Evolutionary conservation across 495 filamentous ascomycete genomes (phyloP).

Genomic region (Aspergillus biplanus): DNA sequence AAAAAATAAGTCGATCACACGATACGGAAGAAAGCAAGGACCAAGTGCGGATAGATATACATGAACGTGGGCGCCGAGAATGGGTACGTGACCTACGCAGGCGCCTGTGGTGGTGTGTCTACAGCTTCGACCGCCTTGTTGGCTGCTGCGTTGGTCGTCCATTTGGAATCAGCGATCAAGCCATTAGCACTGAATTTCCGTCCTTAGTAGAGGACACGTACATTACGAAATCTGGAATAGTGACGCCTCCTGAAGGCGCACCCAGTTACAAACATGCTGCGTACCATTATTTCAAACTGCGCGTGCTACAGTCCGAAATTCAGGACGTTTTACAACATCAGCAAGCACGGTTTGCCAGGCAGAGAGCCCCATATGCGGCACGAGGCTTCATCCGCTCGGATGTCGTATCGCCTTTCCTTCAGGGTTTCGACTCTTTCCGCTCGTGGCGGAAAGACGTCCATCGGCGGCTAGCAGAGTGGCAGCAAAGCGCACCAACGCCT

Average conservation of each 20-base stretch:
- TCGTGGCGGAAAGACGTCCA: slow-evolving; percentile 90
- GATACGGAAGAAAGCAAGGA: slow-evolving; percentile 28
- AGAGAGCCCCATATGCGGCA: slow-evolving; percentile 56
- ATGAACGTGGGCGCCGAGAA: slow-evolving; percentile 75
- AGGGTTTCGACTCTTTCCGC: slow-evolving; percentile 81
- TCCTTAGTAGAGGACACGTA: slow-evolving; percentile 83
- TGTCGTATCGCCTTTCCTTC: slow-evolving; percentile 82
- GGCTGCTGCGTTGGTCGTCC: slow-evolving; percentile 90
- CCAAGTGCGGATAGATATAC: slow-evolving; percentile 47
- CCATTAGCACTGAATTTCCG: slow-evolving; percentile 92
- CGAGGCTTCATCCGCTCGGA: slow-evolving; percentile 78
- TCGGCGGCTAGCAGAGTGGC: slow-evolving; percentile 82
- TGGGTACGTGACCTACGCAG: slow-evolving; percentile 87
- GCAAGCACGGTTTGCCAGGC: slow-evolving; percentile 61
- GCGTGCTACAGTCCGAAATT: slow-evolving; percentile 94
- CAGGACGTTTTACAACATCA: slow-evolving; percentile 91
- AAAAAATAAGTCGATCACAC: slow-evolving; percentile 28
- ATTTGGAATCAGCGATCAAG: slow-evolving; percentile 91
- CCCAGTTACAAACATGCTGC: slow-evolving; percentile 88
- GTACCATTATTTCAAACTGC: slow-evolving; percentile 87
- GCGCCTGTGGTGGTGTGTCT: slow-evolving; percentile 95
- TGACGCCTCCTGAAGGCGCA: slow-evolving; percentile 51
- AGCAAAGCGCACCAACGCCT: slow-evolving; percentile 74
- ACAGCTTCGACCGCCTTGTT: slow-evolving; percentile 90
- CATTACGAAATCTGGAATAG: slow-evolving; percentile 83